Percentiles rank a stretch among this genome's conserved stretches.
Conservation (phyloP, 257 asterid species). For the Euphrasia confusa region DNA sequence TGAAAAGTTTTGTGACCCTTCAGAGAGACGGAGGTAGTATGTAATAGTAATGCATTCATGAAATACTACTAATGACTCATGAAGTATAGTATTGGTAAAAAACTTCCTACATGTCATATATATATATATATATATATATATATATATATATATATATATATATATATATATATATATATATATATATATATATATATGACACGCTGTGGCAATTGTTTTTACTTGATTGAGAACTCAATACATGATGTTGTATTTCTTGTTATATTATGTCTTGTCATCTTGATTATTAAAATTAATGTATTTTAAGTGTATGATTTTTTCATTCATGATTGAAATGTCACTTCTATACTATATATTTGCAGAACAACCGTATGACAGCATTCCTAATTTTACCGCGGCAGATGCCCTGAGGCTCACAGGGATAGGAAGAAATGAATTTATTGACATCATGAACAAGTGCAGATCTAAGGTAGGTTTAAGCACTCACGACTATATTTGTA, state of each 20-base stretch:
- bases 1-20: too few relatives aligned
- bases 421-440: conserved; percentile 97
- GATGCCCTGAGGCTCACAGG: conserved; percentile 95
- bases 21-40: neutral
- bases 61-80: neutral
- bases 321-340: conserved; percentile 16
- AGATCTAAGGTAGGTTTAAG: conserved; percentile 83
- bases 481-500: conserved; percentile 9
- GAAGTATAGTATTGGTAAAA: neutral
- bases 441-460: conserved; percentile 99
- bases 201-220: conserved; percentile 13
- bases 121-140: too few relatives aligned
- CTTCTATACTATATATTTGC: conserved; percentile 36
- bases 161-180: too few relatives aligned
- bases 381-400: conserved; percentile 98
- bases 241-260: conserved; percentile 12
- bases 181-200: neutral
- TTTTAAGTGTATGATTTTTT: conserved; percentile 16
- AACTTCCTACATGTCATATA: neutral
- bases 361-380: conserved; percentile 99
- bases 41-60: conserved; percentile 1
- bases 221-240: conserved; percentile 18
- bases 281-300: neutral
- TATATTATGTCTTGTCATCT: conserved; percentile 8
- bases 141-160: too few relatives aligned